These are phyloP conservation scores for Phyllosticta paracitricarpa DNA, from an alignment of 2,329 filamentous ascomycete genomes.

Conservation along the genomic window DNA sequence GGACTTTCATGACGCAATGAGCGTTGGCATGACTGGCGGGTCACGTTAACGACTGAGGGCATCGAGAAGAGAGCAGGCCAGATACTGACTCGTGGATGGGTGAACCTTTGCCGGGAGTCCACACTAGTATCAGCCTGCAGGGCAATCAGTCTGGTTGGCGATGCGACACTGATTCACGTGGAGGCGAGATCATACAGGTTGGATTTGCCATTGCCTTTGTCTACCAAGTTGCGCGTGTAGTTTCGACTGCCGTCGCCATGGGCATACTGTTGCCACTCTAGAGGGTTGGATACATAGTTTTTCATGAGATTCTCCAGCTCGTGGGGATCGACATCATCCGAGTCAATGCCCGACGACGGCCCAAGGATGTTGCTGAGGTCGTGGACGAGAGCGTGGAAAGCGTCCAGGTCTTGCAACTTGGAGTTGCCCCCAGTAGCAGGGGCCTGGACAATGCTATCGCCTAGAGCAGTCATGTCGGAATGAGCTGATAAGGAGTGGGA, in stretches of 20 bases:
- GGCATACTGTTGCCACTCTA: slow-evolving; percentile 67
- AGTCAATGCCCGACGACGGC: slow-evolving; percentile 71
- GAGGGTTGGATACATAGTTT: slow-evolving; percentile 56
- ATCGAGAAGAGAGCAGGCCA: neutral
- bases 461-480: slow-evolving; percentile 6
- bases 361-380: slow-evolving; percentile 68
- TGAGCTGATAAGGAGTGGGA: neutral
- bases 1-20: slow-evolving; percentile 85
- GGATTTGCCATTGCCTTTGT: slow-evolving; percentile 76
- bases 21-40: slow-evolving; percentile 48
- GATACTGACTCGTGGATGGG: slow-evolving; percentile 63
- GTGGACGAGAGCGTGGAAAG: slow-evolving; percentile 61
- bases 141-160: slow-evolving; percentile 12
- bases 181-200: slow-evolving; percentile 43
- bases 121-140: slow-evolving; percentile 69
- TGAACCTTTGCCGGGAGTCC: slow-evolving; percentile 74
- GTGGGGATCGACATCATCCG: slow-evolving; percentile 67
- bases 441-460: neutral
- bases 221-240: slow-evolving; percentile 84
- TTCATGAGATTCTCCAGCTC: slow-evolving; percentile 65
- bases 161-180: neutral
- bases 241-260: slow-evolving; percentile 58
- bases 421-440: neutral
- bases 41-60: slow-evolving; percentile 1
- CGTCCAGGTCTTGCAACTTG: slow-evolving; percentile 12